phyloP scores from a whole-genome alignment of 1,284 basidiomycete genomes.

The Coniferiporia sulphurascens region DNA sequence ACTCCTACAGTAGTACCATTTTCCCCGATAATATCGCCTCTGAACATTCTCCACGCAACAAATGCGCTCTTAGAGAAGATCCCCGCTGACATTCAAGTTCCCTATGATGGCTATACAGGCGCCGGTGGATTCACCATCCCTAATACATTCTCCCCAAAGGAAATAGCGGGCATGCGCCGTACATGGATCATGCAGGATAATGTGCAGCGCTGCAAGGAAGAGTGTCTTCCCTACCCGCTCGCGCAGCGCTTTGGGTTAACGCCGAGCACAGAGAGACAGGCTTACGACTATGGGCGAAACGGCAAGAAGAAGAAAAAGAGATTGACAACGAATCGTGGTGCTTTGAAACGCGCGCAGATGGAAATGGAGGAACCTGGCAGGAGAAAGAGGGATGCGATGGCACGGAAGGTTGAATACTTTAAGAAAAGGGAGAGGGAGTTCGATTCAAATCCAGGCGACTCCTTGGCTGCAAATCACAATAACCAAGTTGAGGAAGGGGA shows the following conservation, averaged over 20 bases:
- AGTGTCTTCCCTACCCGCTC: constrained; percentile 9
- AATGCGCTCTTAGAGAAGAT: neutral
- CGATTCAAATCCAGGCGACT: neutral
- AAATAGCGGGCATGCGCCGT: neutral
- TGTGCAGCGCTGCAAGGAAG: constrained; percentile 1
- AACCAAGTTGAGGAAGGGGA: neutral
- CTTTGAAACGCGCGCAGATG: constrained; percentile 3
- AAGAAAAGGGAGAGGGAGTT: neutral
- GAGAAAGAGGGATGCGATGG: neutral
- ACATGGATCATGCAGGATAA: constrained; percentile 12
- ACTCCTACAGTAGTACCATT: neutral
- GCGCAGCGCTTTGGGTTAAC: neutral
- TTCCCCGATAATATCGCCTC: neutral
- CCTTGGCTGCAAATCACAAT: neutral
- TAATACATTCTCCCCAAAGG: neutral
- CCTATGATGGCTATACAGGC: constrained; percentile 12
- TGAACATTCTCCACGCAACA: neutral
- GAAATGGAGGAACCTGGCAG: neutral
- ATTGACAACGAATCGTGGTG: neutral
- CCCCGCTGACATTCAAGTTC: constrained; percentile 9
- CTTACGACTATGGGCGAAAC: neutral
- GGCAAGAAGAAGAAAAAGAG: constrained; percentile 7
- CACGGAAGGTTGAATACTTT: constrained; percentile 1
- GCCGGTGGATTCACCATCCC: constrained; percentile 1
- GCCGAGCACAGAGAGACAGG: neutral